Percentiles rank a stretch among this genome's conserved stretches.
Conservation (phyloP, 306 rosid genomes). For the Gillenia trifoliata region DNA sequence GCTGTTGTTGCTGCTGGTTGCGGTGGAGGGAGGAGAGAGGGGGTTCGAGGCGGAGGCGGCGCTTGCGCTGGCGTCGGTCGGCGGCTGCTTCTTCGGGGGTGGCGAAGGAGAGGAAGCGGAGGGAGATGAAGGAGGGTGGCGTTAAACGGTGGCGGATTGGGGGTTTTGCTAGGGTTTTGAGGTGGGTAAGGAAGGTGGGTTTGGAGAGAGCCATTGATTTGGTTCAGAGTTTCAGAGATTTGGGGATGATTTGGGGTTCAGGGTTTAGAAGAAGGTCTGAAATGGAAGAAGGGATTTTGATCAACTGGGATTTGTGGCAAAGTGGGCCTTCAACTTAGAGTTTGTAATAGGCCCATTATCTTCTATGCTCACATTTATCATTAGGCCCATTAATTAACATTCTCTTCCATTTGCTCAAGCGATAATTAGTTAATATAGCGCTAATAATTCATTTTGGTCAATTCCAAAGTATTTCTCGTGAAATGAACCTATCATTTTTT, state of each 20-base stretch:
- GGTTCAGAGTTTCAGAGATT: background rate
- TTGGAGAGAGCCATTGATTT: slow-evolving; percentile 68
- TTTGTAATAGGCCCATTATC: background rate
- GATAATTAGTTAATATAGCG: no score
- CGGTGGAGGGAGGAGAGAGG: slow-evolving; percentile 85
- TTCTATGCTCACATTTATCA: background rate
- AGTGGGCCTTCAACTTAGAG: background rate
- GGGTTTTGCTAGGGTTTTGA: slow-evolving; percentile 39
- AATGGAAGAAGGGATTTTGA: background rate
- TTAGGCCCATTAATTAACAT: no score
- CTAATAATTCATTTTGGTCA: no score
- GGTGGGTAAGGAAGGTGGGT: slow-evolving; percentile 45
- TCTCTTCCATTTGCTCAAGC: no score
- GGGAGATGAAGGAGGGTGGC: slow-evolving; percentile 29
- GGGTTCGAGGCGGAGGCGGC: slow-evolving; percentile 94
- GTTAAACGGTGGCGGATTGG: slow-evolving; percentile 10
- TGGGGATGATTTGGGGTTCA: background rate
- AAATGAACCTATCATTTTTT: no score
- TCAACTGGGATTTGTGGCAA: background rate
- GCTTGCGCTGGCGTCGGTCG: slow-evolving; percentile 91
- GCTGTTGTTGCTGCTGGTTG: slow-evolving; percentile 28
- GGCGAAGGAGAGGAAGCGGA: slow-evolving; percentile 72
- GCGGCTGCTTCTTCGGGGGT: slow-evolving; percentile 97
- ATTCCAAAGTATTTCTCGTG: no score
- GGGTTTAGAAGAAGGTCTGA: background rate